phyloP scores from a whole-genome alignment of 2,329 filamentous ascomycete genomes.

The Fusarium sulawesiense region DNA sequence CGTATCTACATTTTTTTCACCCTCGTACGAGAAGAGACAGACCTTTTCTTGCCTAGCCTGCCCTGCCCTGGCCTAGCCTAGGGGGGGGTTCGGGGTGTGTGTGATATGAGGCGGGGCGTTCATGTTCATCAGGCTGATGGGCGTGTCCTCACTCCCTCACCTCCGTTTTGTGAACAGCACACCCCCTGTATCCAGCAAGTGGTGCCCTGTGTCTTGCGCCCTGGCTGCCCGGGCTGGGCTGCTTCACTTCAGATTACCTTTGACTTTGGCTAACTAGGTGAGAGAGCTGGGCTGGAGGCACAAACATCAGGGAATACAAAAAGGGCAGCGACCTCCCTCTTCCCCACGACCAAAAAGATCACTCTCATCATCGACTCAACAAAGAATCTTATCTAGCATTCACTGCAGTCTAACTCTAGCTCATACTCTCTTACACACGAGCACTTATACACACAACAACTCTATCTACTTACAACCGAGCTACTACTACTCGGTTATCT shows the following conservation, averaged over 20 bases:
- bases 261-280: slow-evolving; percentile 43
- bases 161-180: background rate
- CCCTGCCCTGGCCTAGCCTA: background rate
- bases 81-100: slow-evolving; percentile 8
- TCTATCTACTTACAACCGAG: slow-evolving; percentile 39
- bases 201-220: slow-evolving; percentile 46
- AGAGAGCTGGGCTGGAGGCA: slow-evolving; percentile 40
- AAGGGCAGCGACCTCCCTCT: slow-evolving; percentile 48
- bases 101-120: slow-evolving; percentile 14
- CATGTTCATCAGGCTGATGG: slow-evolving; percentile 29
- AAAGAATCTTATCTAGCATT: slow-evolving; percentile 31
- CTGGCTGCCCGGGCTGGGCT: slow-evolving; percentile 44
- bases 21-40: slow-evolving; percentile 32
- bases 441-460: slow-evolving; percentile 26
- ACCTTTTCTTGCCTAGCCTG: slow-evolving; percentile 1
- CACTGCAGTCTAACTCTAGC: slow-evolving; percentile 27
- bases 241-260: slow-evolving; percentile 51
- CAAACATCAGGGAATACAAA: slow-evolving; percentile 50
- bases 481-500: slow-evolving; percentile 36
- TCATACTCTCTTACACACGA: slow-evolving; percentile 19
- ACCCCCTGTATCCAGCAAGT: slow-evolving; percentile 35
- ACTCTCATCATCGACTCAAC: slow-evolving; percentile 43
- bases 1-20: slow-evolving; percentile 40
- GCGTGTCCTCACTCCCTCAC: slow-evolving; percentile 26
- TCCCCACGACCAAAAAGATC: slow-evolving; percentile 32